These are phyloP conservation scores for Aegilops sharonensis DNA, from an alignment of 176 grass and related monocot species.

Conservation along the genomic window DNA sequence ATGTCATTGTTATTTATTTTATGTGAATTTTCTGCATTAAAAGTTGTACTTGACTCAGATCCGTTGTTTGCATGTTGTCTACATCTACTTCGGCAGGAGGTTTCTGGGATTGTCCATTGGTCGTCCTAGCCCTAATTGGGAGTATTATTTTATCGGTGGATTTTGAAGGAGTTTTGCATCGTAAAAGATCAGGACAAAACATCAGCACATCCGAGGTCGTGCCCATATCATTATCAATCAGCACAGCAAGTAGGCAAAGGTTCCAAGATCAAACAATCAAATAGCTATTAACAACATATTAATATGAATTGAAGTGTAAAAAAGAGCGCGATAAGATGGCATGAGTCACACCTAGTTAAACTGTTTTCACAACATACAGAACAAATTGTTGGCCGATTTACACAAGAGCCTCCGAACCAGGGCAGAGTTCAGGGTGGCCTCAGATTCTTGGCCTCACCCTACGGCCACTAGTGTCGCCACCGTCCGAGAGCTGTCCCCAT, in stretches of 20 bases:
- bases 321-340: not conserved
- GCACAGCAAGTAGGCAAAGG: slow-evolving; percentile 5
- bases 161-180: too few species aligned
- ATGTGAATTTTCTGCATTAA: too few species aligned
- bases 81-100: too few species aligned
- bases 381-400: slow-evolving; percentile 47
- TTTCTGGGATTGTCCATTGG: too few species aligned
- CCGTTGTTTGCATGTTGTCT: too few species aligned
- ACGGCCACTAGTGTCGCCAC: slow-evolving; percentile 61
- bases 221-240: not conserved
- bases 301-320: slow-evolving; percentile 8
- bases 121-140: too few species aligned
- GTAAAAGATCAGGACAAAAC: too few species aligned
- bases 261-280: slow-evolving; percentile 15
- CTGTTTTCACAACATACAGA: slow-evolving; percentile 30
- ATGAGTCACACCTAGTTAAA: slow-evolving; percentile 25
- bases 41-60: too few species aligned
- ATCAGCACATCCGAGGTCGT: too few species aligned
- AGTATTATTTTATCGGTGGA: too few species aligned
- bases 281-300: slow-evolving; percentile 25
- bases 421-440: slow-evolving; percentile 33
- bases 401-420: slow-evolving; percentile 45
- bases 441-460: slow-evolving; percentile 77
- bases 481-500: slow-evolving; percentile 75
- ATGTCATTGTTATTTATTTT: too few species aligned